Evolutionary conservation across 2,329 filamentous ascomycete species (phyloP).

Genomic region (Pseudogymnoascus sp.): DNA sequence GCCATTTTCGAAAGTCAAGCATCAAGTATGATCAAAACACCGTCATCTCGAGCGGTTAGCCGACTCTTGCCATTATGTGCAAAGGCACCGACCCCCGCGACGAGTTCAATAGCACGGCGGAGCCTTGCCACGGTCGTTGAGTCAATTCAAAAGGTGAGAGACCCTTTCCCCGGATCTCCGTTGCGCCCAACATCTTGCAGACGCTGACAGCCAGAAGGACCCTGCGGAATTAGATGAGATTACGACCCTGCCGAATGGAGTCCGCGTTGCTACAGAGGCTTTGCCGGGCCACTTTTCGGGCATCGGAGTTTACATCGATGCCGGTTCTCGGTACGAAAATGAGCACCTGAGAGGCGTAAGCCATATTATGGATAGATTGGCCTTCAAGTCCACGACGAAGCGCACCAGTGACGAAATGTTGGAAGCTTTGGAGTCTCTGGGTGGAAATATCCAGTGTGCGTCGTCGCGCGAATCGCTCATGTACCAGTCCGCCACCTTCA

Average conservation of each 20-base stretch:
- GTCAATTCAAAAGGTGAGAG: conserved; percentile 27
- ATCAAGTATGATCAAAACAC: conserved; percentile 25
- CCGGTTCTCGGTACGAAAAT: conserved; percentile 89
- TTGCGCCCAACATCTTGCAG: conserved; percentile 3
- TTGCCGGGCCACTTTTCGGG: conserved; percentile 91
- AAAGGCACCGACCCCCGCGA: conserved; percentile 16
- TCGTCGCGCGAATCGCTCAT: conserved; percentile 93
- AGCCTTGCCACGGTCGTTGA: conserved; percentile 27
- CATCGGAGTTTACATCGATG: conserved; percentile 91
- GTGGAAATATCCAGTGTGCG: conserved; percentile 94
- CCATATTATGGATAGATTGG: conserved; percentile 91
- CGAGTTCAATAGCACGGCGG: conserved; percentile 23
- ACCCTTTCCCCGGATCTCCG: neutral
- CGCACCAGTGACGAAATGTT: conserved; percentile 77
- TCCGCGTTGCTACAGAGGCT: conserved; percentile 90
- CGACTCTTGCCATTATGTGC: conserved; percentile 17
- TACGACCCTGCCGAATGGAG: conserved; percentile 82
- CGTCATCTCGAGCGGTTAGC: conserved; percentile 22
- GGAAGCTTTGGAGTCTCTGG: conserved; percentile 77
- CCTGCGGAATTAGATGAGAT: conserved; percentile 80
- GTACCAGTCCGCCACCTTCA: conserved; percentile 98
- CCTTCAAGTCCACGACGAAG: conserved; percentile 79
- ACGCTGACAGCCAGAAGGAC: conserved; percentile 45
- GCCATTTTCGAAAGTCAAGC: neutral
- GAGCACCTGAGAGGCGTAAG: conserved; percentile 77